Evolutionary conservation across 768 basidiomycete genomes (phyloP), one percentile per base, ranked within the genome.

Genomic region (Boletus rex-veris): DNA sequence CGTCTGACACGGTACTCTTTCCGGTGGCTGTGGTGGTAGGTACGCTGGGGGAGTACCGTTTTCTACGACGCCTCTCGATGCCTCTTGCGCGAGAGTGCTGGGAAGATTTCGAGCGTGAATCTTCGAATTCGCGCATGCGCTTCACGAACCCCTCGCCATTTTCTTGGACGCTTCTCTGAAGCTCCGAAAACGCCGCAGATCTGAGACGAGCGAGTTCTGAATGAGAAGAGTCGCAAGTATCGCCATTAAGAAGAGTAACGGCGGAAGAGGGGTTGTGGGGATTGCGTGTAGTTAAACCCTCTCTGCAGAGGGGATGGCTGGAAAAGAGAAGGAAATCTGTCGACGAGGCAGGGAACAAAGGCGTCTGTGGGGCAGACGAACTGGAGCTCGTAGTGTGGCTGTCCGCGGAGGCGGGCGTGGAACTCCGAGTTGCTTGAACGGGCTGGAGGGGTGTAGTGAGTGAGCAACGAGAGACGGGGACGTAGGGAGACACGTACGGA

Each of bases 51-150:
- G 67, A 66, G 16, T 70, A 63, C 31, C 74, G 72, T 61, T 77
- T 78, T 59, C 71, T 75, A 16, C 75, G 75, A 55, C 77, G 73
- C 62, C 69, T 74, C 52, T 75, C 73, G 24, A 69, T 54, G 19
- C 74, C 73, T 47, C 74, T 75, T 50, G 73, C 67, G 40, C 74
- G 75, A 35, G 67, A 67, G 52, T 72, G 69, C 14, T 70, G 64
- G 47, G 66, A 71, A 33, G 72, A 71, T 53, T 71, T 71, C 36
- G 78, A 78, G 51, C 81, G 74, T 24, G 75, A 74, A 45, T 75
- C 70, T 66, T 89, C 87, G 64, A 83, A 85, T 58, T 87, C 82
- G 51, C 84, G 84, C 87, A 90, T 89, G 48, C 84, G 82, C 52
- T 75, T 79, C 12, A 90, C 77, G 45, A 89, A 76, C 7, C 83